Percentiles rank a stretch among this genome's conserved stretches.
phyloP scores from a whole-genome alignment of 2,329 filamentous ascomycete genomes.

The Colletotrichum camelliae region DNA sequence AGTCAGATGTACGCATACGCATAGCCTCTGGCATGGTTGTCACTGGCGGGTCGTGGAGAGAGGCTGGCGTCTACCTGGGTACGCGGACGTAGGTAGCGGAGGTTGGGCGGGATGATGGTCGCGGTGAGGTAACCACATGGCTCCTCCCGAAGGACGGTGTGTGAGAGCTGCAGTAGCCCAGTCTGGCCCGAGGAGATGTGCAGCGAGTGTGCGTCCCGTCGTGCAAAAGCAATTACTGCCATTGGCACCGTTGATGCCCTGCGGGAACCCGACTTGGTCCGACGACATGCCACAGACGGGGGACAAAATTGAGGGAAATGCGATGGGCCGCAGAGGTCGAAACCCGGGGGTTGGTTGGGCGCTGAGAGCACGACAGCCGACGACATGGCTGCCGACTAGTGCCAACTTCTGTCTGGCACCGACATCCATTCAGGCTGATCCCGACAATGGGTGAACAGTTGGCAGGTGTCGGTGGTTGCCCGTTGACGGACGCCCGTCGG shows the following conservation, averaged over 20 bases:
- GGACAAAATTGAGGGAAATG: not conserved
- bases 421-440: not conserved
- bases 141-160: constrained; percentile 18
- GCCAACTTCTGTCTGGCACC: not conserved
- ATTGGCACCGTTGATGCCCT: constrained; percentile 4
- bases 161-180: constrained; percentile 12
- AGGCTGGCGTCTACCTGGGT: not conserved
- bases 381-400: not conserved
- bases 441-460: not conserved
- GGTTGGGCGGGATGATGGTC: constrained; percentile 3
- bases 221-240: not conserved
- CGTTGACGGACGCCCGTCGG: not conserved
- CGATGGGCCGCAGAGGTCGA: not conserved
- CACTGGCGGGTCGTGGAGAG: not conserved
- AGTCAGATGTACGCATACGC: not conserved
- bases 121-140: constrained; percentile 12
- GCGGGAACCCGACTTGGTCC: constrained; percentile 5
- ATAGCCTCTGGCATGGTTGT: not conserved
- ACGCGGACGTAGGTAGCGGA: not conserved
- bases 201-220: not conserved
- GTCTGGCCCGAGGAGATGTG: constrained; percentile 2
- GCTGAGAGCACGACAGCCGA: not conserved
- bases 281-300: constrained; percentile 4
- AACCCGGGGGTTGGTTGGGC: constrained; percentile 13
- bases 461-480: not conserved